Base-by-base conservation (phyloP, 78 protist genomes). In the Ministeria vibrans region DNA sequence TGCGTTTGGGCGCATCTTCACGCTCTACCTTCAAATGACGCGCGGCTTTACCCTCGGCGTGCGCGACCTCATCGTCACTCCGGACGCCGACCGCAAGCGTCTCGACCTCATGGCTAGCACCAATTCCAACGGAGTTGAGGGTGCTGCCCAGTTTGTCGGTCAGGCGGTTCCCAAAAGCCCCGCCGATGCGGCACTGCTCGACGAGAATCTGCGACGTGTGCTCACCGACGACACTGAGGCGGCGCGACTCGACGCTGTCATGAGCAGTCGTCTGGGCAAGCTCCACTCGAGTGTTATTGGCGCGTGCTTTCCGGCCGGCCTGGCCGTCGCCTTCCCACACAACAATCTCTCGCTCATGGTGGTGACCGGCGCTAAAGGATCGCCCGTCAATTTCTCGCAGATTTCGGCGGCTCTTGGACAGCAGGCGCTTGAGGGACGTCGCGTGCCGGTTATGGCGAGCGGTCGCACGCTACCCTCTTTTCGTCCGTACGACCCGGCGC, bases 291-390 rank as follows among this genome's bases (percentile, higher is more conserved):
- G 84, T 36, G 87, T 96, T 25, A 88, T 91, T 43, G 81, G 88
- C 36, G 70, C 83, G 9, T 81, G 88, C 42, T 55, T 98, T 22
- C 98, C 99, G 45, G 77, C 61, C 34, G 98, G 97, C 72, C 93
- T 80, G 85, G 42, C 23, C 83, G 71, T 80, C 53, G 80, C 89
- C 5, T 98, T 98, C 88, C 99, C 99, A 13, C 42, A 64, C n/a
- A 99, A 99, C 87, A 74, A 82, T 75, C 78, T 99, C 73, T 75
- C 94, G 49, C 46, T 78, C 62, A 98, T 97, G 99, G 90, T 93
- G 25, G n/a, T 30, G 27, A 80, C 99, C 5, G 99, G 99, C 49
- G 99, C 99, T 53, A 96, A 97, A 86, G 99, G 99, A 45, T 77
- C 92, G 1, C 62, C 32, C 25, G 99, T 97, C 68, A 99, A 99